Percentiles rank a stretch among this genome's conserved stretches.
Evolutionary conservation across 2,329 filamentous ascomycete species (phyloP).

Genomic region (Mollisia scopiformis): DNA sequence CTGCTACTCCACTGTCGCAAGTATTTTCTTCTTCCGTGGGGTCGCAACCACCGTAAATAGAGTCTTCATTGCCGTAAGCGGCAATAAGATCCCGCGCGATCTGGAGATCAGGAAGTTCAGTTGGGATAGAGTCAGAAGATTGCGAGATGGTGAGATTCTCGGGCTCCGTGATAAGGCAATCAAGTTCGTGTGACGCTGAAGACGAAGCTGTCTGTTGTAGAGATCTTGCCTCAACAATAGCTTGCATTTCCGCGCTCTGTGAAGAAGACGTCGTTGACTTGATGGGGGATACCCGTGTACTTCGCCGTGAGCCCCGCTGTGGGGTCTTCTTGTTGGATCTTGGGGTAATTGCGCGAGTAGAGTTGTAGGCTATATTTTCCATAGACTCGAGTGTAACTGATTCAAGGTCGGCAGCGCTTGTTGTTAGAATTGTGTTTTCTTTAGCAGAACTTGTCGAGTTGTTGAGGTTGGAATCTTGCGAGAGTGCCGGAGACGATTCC

Average conservation of each 20-base stretch:
- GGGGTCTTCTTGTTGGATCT: constrained; percentile 13
- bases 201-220: background rate
- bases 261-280: constrained; percentile 1
- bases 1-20: no score
- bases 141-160: background rate
- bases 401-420: background rate
- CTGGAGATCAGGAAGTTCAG: background rate
- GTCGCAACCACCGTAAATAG: no score
- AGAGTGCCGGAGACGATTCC: background rate
- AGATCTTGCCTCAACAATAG: background rate
- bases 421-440: constrained; percentile 1
- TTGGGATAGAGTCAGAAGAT: background rate
- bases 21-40: no score
- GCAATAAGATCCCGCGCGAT: background rate
- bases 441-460: background rate
- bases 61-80: no score
- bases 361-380: background rate
- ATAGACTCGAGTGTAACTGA: background rate
- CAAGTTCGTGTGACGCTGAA: background rate
- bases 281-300: constrained; percentile 18
- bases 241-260: background rate
- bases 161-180: background rate
- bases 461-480: background rate
- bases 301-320: constrained; percentile 13
- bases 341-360: constrained; percentile 13